Conservation (phyloP, 768 basidiomycete species). For the Holtermanniella nyarrowii region DNA sequence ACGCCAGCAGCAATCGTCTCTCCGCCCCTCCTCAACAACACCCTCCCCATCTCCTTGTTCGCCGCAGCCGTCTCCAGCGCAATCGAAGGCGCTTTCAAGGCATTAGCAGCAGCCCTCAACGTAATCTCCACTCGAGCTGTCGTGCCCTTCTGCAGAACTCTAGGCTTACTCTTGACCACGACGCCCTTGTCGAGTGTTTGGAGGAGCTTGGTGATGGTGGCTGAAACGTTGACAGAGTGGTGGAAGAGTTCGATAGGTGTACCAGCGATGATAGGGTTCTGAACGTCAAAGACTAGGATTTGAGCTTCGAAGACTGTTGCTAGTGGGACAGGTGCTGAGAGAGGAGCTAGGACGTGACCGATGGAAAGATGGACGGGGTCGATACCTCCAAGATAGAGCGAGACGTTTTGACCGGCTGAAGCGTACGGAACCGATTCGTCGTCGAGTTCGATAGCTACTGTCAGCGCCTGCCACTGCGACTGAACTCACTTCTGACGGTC, state of each 20-base stretch:
- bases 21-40: conserved; percentile 74
- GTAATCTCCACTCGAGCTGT: conserved; percentile 81
- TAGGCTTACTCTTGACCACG: conserved; percentile 68
- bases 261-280: conserved; percentile 77
- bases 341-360: conserved; percentile 79
- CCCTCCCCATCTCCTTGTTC: conserved; percentile 94
- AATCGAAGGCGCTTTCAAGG: conserved; percentile 50
- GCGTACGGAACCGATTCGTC: conserved; percentile 72
- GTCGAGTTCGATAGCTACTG: conserved; percentile 72
- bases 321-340: conserved; percentile 60
- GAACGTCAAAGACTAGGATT: conserved; percentile 86
- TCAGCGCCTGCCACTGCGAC: not conserved
- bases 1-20: conserved; percentile 85
- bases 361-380: conserved; percentile 78
- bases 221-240: conserved; percentile 85
- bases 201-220: conserved; percentile 70
- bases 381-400: conserved; percentile 67
- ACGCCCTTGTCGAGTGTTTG: conserved; percentile 70
- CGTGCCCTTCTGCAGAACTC: conserved; percentile 70
- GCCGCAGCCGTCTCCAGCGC: conserved; percentile 73
- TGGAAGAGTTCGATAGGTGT: conserved; percentile 87
- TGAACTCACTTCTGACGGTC: conserved; percentile 51
- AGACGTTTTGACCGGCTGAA: conserved; percentile 80
- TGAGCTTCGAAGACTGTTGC: conserved; percentile 69
- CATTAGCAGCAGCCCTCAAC: conserved; percentile 53